Conservation (phyloP, 352 stramenopile species). For the Blastocystis sp. region DNA sequence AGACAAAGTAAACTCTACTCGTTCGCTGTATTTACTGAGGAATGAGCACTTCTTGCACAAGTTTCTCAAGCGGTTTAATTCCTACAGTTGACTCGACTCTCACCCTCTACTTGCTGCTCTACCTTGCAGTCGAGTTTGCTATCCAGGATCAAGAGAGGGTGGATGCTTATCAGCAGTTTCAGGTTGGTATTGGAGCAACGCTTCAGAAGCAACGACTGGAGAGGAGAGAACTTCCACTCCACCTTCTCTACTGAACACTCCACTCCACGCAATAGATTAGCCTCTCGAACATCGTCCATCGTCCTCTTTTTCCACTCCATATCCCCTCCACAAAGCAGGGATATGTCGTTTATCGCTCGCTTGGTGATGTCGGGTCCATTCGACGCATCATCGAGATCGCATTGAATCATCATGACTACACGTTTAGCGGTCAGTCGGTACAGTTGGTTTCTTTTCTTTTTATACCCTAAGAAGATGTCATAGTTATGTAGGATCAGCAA, state of each 20-base stretch:
- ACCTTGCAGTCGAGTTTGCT: not conserved
- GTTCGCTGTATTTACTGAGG: not conserved
- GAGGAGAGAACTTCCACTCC: not conserved
- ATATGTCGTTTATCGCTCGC: not conserved
- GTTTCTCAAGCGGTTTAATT: not conserved
- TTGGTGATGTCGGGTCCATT: not conserved
- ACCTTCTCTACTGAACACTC: not conserved
- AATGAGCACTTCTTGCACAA: not conserved
- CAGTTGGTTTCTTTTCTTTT: not conserved
- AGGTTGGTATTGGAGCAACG: not conserved
- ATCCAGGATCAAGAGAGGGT: not conserved
- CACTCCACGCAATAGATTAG: not conserved
- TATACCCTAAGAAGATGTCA: not conserved
- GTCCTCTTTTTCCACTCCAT: not conserved
- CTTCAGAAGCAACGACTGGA: not conserved
- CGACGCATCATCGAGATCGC: not conserved
- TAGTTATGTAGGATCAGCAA: conserved; percentile 34
- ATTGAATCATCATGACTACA: not conserved
- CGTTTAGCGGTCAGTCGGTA: not conserved
- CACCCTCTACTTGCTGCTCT: not conserved
- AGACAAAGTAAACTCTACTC: not conserved
- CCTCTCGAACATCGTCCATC: not conserved
- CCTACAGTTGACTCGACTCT: not conserved
- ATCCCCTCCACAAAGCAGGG: not conserved
- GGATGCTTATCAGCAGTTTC: not conserved